Conservation (phyloP, 2,329 filamentous ascomycete genomes). For the Fusarium domesticum region DNA sequence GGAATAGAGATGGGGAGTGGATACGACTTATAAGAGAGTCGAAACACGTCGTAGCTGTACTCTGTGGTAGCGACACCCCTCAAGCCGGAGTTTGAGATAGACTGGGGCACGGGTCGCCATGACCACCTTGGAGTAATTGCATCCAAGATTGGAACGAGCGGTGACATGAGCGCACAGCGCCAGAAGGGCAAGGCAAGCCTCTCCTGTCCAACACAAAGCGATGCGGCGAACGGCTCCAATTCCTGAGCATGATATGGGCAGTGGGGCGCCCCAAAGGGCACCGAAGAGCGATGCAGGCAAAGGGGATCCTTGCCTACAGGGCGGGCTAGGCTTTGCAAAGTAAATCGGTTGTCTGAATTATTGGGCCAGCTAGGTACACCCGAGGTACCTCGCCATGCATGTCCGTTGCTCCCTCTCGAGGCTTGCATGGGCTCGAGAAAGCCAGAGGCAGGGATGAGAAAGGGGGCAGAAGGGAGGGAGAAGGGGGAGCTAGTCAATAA, state of each 20-base stretch:
- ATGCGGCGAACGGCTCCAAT: conserved; percentile 31
- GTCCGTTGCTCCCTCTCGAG: conserved; percentile 11
- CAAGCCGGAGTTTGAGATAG: conserved; percentile 7
- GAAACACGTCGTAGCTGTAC: background rate
- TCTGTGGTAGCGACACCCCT: conserved; percentile 21
- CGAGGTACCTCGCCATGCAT: conserved; percentile 24
- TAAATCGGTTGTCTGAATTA: conserved; percentile 18
- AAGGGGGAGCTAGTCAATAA: background rate
- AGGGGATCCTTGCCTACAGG: conserved; percentile 29
- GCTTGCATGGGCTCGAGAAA: conserved; percentile 17
- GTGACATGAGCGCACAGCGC: conserved; percentile 33
- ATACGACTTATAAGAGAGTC: conserved; percentile 35
- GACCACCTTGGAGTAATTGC: conserved; percentile 27
- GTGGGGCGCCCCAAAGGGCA: conserved; percentile 25
- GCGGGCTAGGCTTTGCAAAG: conserved; percentile 25
- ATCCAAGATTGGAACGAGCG: conserved; percentile 34
- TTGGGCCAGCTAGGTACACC: conserved; percentile 23
- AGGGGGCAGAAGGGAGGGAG: background rate
- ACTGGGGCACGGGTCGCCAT: conserved; percentile 29
- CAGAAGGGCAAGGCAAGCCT: conserved; percentile 11
- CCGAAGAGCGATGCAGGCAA: conserved; percentile 20
- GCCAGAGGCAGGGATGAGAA: background rate
- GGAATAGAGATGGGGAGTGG: conserved; percentile 32
- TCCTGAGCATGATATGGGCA: conserved; percentile 29
- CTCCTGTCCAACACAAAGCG: conserved; percentile 29